These are phyloP conservation scores for Neurospora sp. DNA, from an alignment of 495 filamentous ascomycete genomes.

Conservation along the genomic window DNA sequence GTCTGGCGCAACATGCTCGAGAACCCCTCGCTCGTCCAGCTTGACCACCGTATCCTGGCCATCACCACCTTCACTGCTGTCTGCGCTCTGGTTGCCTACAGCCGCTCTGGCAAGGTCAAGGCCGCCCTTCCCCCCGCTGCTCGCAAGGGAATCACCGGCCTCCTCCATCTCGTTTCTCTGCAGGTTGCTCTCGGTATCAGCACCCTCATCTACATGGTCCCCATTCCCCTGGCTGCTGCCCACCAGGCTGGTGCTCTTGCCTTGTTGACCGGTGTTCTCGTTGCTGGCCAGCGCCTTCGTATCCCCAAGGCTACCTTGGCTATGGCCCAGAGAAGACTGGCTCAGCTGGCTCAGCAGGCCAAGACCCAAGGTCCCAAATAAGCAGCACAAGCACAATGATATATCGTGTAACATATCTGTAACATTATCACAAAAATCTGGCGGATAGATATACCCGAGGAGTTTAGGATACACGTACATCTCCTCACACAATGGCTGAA, in stretches of 20 bases:
- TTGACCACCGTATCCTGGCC: constrained; percentile 90
- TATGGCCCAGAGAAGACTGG: constrained; percentile 32
- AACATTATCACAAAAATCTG: background rate
- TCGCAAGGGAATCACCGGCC: constrained; percentile 61
- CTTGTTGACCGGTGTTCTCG: constrained; percentile 68
- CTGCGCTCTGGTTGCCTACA: constrained; percentile 66
- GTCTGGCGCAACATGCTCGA: constrained; percentile 96
- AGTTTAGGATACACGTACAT: background rate
- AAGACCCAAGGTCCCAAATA: background rate
- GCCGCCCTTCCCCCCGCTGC: constrained; percentile 53
- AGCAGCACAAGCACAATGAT: background rate
- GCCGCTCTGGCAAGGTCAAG: constrained; percentile 53
- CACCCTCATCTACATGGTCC: constrained; percentile 88
- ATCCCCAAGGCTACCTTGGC: constrained; percentile 38
- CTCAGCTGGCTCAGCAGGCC: constrained; percentile 1
- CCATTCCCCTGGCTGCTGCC: constrained; percentile 73
- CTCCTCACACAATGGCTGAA: background rate
- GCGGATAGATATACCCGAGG: background rate
- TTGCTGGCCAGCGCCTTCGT: constrained; percentile 54
- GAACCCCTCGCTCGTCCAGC: constrained; percentile 88
- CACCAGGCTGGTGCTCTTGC: constrained; percentile 90
- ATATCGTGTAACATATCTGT: background rate
- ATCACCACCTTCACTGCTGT: constrained; percentile 79
- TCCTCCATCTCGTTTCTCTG: constrained; percentile 71
- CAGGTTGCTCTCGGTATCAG: constrained; percentile 81